Conservation (phyloP, 208 protist genomes). For the Histomonas meleagridis region DNA sequence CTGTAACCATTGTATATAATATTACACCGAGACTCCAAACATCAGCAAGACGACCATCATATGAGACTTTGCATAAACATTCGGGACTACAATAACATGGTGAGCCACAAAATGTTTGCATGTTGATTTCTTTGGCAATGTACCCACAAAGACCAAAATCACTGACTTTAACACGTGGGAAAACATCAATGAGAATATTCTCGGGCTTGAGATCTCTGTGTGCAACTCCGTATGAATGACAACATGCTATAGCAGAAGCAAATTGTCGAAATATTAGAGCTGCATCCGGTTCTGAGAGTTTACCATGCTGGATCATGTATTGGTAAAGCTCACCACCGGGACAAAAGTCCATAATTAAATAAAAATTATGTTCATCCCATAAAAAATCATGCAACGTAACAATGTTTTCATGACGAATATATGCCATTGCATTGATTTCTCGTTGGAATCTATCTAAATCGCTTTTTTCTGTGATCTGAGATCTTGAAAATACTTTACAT, state of each 20-base stretch:
- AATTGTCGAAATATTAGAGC: conserved; percentile 3
- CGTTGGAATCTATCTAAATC: conserved; percentile 13
- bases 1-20: background rate
- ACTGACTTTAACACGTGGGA: background rate
- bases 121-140: background rate
- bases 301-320: background rate
- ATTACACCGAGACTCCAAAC: conserved; percentile 8
- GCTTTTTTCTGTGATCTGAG: background rate
- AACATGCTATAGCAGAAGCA: background rate
- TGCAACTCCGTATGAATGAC: conserved; percentile 3
- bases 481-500: conserved; percentile 5
- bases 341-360: conserved; percentile 22
- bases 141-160: conserved; percentile 26
- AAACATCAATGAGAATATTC: background rate
- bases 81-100: background rate
- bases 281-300: background rate
- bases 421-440: conserved; percentile 25
- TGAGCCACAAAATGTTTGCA: background rate
- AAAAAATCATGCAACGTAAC: conserved; percentile 14
- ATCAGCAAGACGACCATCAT: background rate
- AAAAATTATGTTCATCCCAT: conserved; percentile 19
- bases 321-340: background rate
- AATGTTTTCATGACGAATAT: conserved; percentile 27
- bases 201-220: conserved; percentile 15
- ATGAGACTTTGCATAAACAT: background rate